phyloP scores from a whole-genome alignment of 2,329 filamentous ascomycete genomes.

The Monosporascus sp. region DNA sequence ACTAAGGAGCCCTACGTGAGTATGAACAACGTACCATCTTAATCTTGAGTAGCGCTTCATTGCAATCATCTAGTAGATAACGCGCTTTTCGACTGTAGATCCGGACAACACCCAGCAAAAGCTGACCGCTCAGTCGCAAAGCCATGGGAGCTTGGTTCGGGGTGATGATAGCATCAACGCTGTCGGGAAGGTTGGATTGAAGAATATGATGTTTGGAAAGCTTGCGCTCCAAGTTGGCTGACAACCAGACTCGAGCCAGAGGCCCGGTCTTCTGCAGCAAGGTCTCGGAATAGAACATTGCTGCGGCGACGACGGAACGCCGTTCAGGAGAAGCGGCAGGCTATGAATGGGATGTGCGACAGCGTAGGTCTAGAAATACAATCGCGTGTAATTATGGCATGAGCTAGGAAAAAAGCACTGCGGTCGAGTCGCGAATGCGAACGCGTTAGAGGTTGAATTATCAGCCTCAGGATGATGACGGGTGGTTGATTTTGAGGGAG shows the following conservation, averaged over 20 bases:
- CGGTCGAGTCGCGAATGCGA: slow-evolving; percentile 6
- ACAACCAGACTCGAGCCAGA: slow-evolving; percentile 95
- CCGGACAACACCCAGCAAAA: slow-evolving; percentile 89
- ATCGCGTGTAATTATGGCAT: slow-evolving; percentile 10
- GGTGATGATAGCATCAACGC: slow-evolving; percentile 90
- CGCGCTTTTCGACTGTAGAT: slow-evolving; percentile 97
- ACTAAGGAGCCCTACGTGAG: neutral
- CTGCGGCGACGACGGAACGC: slow-evolving; percentile 27
- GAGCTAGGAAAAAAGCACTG: slow-evolving; percentile 7
- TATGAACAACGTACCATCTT: slow-evolving; percentile 67
- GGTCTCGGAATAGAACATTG: slow-evolving; percentile 97
- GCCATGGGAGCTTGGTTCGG: slow-evolving; percentile 93
- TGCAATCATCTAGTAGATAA: slow-evolving; percentile 94
- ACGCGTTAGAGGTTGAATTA: slow-evolving; percentile 5
- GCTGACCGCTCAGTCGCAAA: slow-evolving; percentile 84
- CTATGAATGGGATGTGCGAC: slow-evolving; percentile 9
- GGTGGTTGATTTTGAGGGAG: neutral
- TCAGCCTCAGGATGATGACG: neutral
- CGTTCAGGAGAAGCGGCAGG: slow-evolving; percentile 9
- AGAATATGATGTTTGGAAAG: slow-evolving; percentile 94
- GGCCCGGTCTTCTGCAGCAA: slow-evolving; percentile 95
- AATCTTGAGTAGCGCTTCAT: slow-evolving; percentile 95
- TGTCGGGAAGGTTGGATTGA: slow-evolving; percentile 90
- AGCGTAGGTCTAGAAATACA: slow-evolving; percentile 6
- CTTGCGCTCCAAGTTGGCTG: slow-evolving; percentile 96